Conservation (phyloP, 345 rosid genomes). For the Reutealis trisperma region DNA sequence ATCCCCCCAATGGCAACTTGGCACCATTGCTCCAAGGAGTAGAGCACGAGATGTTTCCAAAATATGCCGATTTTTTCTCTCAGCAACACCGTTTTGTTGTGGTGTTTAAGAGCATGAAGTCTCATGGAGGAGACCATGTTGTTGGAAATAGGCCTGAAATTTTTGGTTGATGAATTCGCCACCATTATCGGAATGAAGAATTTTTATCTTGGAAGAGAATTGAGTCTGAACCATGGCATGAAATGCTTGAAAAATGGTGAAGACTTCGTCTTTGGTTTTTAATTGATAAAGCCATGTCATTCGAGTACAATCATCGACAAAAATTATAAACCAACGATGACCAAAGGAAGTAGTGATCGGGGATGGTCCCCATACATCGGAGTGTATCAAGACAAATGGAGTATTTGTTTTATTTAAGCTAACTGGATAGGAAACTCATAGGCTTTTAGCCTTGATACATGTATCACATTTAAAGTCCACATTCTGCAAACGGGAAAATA, state of each 20-base stretch:
- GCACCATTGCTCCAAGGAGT: background rate
- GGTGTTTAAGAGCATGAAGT: background rate
- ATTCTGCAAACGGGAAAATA: background rate
- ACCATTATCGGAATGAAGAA: background rate
- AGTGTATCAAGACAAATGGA: background rate
- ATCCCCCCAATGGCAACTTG: too few relatives aligned
- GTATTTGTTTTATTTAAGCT: background rate
- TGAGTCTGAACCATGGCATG: background rate
- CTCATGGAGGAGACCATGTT: background rate
- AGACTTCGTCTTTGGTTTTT: background rate
- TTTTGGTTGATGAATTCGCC: too few relatives aligned
- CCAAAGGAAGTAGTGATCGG: background rate
- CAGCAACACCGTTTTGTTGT: constrained; percentile 2
- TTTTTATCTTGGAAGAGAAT: background rate
- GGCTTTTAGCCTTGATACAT: background rate
- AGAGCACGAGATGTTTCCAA: background rate
- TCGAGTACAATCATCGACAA: background rate
- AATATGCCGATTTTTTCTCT: background rate
- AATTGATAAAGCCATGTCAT: background rate
- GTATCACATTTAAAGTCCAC: background rate
- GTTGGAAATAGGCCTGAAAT: background rate
- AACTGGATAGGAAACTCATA: background rate
- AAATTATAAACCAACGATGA: background rate
- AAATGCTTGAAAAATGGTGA: background rate
- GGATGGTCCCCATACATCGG: background rate